A percentile compares a stretch with the other conserved stretches of the same genome.
phyloP scores from a whole-genome alignment of 2,329 filamentous ascomycete genomes.

The Exophiala sp. region DNA sequence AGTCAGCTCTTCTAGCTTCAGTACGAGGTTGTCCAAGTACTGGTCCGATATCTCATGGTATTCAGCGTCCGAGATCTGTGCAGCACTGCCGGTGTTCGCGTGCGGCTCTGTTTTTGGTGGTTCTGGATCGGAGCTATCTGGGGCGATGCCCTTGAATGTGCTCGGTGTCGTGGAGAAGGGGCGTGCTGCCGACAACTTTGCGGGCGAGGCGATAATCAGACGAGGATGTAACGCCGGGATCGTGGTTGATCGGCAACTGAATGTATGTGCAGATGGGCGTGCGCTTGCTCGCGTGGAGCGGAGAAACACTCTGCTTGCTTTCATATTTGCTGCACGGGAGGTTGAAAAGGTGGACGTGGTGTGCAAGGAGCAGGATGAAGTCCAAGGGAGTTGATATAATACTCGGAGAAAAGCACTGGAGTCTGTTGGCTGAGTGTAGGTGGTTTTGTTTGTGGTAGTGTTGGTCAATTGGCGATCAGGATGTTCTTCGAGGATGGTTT shows the following conservation, averaged over 20 bases:
- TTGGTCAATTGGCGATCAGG: too few relatives aligned
- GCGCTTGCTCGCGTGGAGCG: slow-evolving; percentile 5
- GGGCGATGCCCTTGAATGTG: slow-evolving; percentile 54
- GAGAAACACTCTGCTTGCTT: slow-evolving; percentile 8
- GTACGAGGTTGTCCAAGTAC: slow-evolving; percentile 63
- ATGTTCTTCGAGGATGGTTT: too few relatives aligned
- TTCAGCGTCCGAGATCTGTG: slow-evolving; percentile 63
- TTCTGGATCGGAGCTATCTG: slow-evolving; percentile 55
- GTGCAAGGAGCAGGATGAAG: background rate
- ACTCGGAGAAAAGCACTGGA: too few relatives aligned
- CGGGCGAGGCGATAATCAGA: background rate
- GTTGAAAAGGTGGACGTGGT: too few relatives aligned
- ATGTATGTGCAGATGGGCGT: background rate
- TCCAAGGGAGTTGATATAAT: too few relatives aligned
- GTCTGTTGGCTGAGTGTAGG: background rate
- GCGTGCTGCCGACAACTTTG: background rate
- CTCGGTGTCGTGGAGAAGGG: slow-evolving; percentile 10
- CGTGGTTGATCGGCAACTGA: background rate
- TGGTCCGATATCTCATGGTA: slow-evolving; percentile 76
- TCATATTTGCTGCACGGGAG: slow-evolving; percentile 2
- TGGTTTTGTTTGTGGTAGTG: background rate
- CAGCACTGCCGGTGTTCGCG: slow-evolving; percentile 48
- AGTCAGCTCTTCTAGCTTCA: slow-evolving; percentile 66
- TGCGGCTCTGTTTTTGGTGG: slow-evolving; percentile 42
- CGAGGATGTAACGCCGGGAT: background rate